phyloP scores from a whole-genome alignment of 1,139 yeast genomes.

The Yamadazyma diddensiae region DNA sequence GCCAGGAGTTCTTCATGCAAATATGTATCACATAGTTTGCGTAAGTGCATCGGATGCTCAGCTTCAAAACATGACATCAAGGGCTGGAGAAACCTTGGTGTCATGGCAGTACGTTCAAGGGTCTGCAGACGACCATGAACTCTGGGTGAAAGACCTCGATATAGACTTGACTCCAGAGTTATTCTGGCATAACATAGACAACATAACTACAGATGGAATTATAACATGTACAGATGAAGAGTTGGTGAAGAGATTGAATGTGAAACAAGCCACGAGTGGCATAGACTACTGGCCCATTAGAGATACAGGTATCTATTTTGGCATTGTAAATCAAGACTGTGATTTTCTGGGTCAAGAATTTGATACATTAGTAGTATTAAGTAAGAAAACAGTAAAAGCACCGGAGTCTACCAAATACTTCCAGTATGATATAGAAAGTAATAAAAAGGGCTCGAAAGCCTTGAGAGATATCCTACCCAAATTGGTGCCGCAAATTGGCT shows the following conservation, averaged over 20 bases:
- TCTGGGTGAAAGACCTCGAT: constrained; percentile 65
- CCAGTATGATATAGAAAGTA: constrained; percentile 28
- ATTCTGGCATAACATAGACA: constrained; percentile 50
- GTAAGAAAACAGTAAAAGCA: constrained; percentile 20
- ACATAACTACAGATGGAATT: constrained; percentile 29
- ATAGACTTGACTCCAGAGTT: constrained; percentile 46
- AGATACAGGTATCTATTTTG: constrained; percentile 32
- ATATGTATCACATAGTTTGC: constrained; percentile 32
- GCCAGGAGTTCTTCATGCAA: constrained; percentile 2
- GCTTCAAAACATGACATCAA: constrained; percentile 34
- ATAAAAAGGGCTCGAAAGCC: constrained; percentile 63
- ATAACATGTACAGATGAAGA: constrained; percentile 32
- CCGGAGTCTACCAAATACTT: constrained; percentile 14
- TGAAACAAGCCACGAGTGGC: constrained; percentile 4
- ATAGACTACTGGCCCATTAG: constrained; percentile 4
- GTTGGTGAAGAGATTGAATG: constrained; percentile 17
- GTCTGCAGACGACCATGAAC: constrained; percentile 90
- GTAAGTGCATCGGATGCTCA: constrained; percentile 56
- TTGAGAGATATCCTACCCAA: constrained; percentile 44
- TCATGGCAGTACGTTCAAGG: constrained; percentile 70
- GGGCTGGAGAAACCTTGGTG: constrained; percentile 13
- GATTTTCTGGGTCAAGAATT: constrained; percentile 11
- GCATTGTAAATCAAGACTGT: constrained; percentile 21
- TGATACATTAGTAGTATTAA: constrained; percentile 23
- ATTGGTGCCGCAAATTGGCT: constrained; percentile 23